These are phyloP conservation scores for Porpolomopsis calyptriformis DNA, from an alignment of 768 basidiomycete species.

Conservation along the genomic window DNA sequence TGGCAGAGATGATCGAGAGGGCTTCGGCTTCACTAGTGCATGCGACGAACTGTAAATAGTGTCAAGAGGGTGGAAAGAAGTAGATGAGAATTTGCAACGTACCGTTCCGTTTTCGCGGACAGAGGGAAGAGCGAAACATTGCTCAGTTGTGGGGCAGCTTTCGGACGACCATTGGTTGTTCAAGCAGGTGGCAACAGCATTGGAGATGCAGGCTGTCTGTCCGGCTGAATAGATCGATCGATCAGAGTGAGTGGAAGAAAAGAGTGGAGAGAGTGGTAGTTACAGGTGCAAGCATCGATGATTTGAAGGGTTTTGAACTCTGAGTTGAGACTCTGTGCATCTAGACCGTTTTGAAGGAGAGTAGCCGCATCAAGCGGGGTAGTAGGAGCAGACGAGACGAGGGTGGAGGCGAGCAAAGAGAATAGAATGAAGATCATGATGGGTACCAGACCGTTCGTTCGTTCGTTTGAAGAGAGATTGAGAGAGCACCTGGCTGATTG, in stretches of 20 bases:
- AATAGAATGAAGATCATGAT: constrained; percentile 17
- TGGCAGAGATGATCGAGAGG: constrained; percentile 32
- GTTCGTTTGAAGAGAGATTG: no score
- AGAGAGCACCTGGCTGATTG: constrained; percentile 12
- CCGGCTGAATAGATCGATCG: constrained; percentile 21
- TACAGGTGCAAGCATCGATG: constrained; percentile 37
- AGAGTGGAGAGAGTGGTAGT: no score
- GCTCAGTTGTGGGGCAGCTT: constrained; percentile 25
- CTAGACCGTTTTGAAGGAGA: constrained; percentile 37
- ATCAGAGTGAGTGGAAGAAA: not conserved
- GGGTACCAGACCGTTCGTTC: not conserved
- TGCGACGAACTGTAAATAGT: constrained; percentile 27
- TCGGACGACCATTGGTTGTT: constrained; percentile 31
- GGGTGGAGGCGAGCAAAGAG: constrained; percentile 15
- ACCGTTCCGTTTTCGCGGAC: constrained; percentile 35
- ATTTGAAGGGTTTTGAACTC: constrained; percentile 31
- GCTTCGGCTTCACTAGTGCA: constrained; percentile 46
- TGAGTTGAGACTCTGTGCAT: constrained; percentile 42
- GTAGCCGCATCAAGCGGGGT: constrained; percentile 28
- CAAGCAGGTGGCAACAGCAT: constrained; percentile 30
- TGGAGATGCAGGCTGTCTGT: constrained; percentile 34
- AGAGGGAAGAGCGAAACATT: constrained; percentile 46
- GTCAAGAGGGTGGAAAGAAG: not conserved
- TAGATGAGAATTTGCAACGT: constrained; percentile 11
- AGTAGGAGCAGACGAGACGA: constrained; percentile 22